Evolutionary conservation across 208 protist genomes (phyloP), one percentile per base, ranked within the genome.

Genomic region (Naegleria gruberi): DNA sequence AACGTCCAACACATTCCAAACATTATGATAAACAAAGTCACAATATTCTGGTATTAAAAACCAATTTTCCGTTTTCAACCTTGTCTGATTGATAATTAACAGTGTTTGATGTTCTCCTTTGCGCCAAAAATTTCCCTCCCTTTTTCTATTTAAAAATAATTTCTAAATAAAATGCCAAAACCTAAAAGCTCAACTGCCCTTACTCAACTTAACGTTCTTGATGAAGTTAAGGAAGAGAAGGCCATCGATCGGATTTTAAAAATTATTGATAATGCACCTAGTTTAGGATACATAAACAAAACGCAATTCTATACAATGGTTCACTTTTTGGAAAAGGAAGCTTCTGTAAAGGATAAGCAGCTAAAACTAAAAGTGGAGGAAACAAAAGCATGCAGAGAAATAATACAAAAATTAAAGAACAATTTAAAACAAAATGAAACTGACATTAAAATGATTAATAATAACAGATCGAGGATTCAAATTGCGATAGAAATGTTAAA

Each of bases 381-480:
- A 51, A 86, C 82, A 86, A 45, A 51, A 51, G 82, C 82, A 45
- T 51, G 45, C 12, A 86, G 82, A 86, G 44, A 86, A 86, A 86
- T 45, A 30, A 10, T 86, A 51, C 30, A 10, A 10, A 51, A 51
- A 23, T 19, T 86, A 23, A 10, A 65, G 30, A 30, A 23, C 12
- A 19, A 10, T 3, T 19, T 23, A 51, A 51, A 51, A 86, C 45
- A 51, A 51, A 45, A 23, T 23, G 42, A 45, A 86, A 86, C 42
- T 23, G 45, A 51, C 30, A 86, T 51, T 86, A 45, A 45, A 86
- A 3, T 86, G 26, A 3, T 86, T 23, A 51, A 51, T 86, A 86
- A 51, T 51, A 45, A 86, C 30, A 51, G 82, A 45, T 10, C 15
- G 15, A 3, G 42, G 30, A 3, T 86, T 3, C 15, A 86, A 45